phyloP scores from a whole-genome alignment of 2,329 filamentous ascomycete genomes.

The Colletotrichum chlorophyti region DNA sequence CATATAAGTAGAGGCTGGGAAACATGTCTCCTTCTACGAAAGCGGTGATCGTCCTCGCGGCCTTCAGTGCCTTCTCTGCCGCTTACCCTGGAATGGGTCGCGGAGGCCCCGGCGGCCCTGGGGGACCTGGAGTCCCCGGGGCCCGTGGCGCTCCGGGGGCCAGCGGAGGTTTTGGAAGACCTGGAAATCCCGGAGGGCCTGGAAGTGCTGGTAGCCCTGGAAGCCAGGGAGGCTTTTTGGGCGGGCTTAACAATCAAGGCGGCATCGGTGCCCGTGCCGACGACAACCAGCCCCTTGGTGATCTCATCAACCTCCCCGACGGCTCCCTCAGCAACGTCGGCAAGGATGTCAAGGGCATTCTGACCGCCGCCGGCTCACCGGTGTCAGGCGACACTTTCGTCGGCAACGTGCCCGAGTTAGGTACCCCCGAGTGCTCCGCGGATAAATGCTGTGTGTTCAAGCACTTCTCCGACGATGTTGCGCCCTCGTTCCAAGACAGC shows the following conservation, averaged over 20 bases:
- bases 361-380: constrained; percentile 32
- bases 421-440: constrained; percentile 33
- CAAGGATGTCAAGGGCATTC: constrained; percentile 44
- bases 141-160: too few species aligned
- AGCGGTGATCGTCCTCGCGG: constrained; percentile 7
- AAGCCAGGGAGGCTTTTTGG: too few species aligned
- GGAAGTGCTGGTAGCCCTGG: too few species aligned
- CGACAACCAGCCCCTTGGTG: constrained; percentile 40
- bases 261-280: neutral
- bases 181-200: too few species aligned
- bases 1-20: too few species aligned
- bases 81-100: constrained; percentile 33
- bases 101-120: neutral
- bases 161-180: too few species aligned
- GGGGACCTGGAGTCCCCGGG: neutral
- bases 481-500: constrained; percentile 40
- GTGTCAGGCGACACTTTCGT: constrained; percentile 8
- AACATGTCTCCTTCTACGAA: neutral
- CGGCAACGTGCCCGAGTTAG: constrained; percentile 33
- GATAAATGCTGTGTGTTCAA: constrained; percentile 55
- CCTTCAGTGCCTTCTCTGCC: neutral
- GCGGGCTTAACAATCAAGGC: neutral
- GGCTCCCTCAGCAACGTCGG: constrained; percentile 41
- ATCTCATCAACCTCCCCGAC: constrained; percentile 41
- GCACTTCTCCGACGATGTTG: constrained; percentile 48